Evolutionary conservation across 2,329 filamentous ascomycete genomes (phyloP).

Genomic region (Alternaria burnsii): DNA sequence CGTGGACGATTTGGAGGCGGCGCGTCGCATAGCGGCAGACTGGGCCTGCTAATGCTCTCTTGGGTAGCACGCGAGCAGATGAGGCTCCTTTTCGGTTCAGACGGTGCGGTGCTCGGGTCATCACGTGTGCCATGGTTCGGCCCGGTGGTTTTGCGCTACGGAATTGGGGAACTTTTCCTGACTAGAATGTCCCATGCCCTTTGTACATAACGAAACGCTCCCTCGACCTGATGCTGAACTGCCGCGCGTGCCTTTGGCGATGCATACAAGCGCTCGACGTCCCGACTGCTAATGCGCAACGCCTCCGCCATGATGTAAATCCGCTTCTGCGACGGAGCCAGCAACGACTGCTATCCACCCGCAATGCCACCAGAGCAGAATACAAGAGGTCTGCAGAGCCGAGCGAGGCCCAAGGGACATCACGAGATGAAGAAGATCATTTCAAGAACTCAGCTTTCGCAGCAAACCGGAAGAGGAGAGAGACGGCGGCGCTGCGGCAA

Average conservation of each 20-base stretch:
- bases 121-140: constrained; percentile 26
- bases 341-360: constrained; percentile 28
- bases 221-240: constrained; percentile 53
- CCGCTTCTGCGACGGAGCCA: constrained; percentile 25
- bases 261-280: constrained; percentile 54
- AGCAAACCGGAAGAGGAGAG: constrained; percentile 34
- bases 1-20: constrained; percentile 9
- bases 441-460: constrained; percentile 40
- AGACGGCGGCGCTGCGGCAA: constrained; percentile 28
- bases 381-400: constrained; percentile 8
- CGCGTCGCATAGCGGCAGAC: constrained; percentile 23
- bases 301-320: constrained; percentile 33
- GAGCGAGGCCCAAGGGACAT: constrained; percentile 20
- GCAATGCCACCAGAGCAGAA: constrained; percentile 16
- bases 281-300: constrained; percentile 26
- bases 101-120: constrained; percentile 8
- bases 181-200: constrained; percentile 12
- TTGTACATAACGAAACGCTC: constrained; percentile 20
- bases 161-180: constrained; percentile 27
- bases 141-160: constrained; percentile 18
- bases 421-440: constrained; percentile 25
- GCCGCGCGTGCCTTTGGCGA: constrained; percentile 55
- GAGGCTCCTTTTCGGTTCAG: constrained; percentile 11
- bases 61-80: constrained; percentile 11
- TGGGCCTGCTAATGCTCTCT: constrained; percentile 13